These are phyloP conservation scores for Aristolochia californica DNA, from an alignment of 164 flowering plant species.

Conservation along the genomic window DNA sequence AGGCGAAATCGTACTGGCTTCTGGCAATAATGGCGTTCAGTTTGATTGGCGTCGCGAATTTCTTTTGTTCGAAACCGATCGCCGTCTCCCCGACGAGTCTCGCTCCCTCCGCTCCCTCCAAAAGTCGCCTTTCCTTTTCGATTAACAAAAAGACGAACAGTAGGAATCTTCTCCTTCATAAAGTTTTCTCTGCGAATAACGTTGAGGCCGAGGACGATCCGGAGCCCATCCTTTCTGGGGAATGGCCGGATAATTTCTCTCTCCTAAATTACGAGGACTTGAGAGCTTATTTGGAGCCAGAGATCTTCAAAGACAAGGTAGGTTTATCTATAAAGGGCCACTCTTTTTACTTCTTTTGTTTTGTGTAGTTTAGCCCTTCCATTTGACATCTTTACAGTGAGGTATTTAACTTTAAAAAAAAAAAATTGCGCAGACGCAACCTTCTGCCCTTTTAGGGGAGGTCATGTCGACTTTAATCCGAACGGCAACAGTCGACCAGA, in stretches of 20 bases:
- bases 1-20: too few relatives aligned
- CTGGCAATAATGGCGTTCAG: constrained; percentile 8
- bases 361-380: not conserved
- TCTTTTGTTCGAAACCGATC: not conserved
- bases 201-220: constrained; percentile 9
- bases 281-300: constrained; percentile 24
- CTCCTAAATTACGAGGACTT: constrained; percentile 26
- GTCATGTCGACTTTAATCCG: constrained; percentile 18
- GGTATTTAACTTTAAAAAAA: not conserved
- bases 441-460: constrained; percentile 19
- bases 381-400: not conserved
- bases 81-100: not conserved
- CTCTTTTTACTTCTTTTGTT: not conserved
- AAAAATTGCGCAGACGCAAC: constrained; percentile 13
- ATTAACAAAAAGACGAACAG: not conserved
- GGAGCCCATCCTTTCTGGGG: constrained; percentile 23
- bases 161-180: not conserved
- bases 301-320: constrained; percentile 27
- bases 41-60: not conserved
- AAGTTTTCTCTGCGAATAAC: constrained; percentile 3
- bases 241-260: constrained; percentile 29
- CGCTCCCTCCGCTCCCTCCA: not conserved
- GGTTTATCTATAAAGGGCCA: not conserved
- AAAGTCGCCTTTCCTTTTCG: not conserved
- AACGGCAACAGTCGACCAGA: constrained; percentile 19